A percentile compares a stretch with the other conserved stretches of the same genome.
Conservation (phyloP, 768 basidiomycete genomes). For the Tubosaeta sp. region DNA sequence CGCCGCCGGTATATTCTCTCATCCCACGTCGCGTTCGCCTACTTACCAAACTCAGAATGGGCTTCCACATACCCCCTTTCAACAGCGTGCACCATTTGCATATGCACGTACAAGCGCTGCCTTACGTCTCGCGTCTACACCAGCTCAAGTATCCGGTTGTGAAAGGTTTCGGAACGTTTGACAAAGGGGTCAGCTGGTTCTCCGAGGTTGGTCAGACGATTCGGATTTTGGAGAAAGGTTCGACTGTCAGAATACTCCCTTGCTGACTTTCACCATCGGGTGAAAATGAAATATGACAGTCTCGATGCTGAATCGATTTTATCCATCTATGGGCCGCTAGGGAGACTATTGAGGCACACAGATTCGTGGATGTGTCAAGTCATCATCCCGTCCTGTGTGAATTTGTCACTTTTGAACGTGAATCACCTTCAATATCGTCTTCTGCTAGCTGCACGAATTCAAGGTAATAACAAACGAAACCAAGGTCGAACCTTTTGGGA, state of each 20-base stretch:
- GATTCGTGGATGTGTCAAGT: too few relatives aligned
- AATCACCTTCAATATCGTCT: too few relatives aligned
- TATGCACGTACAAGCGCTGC: constrained; percentile 67
- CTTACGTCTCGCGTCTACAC: constrained; percentile 44
- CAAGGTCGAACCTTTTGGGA: too few relatives aligned
- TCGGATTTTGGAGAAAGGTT: constrained; percentile 52
- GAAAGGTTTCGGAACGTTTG: constrained; percentile 34
- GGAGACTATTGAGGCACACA: too few relatives aligned
- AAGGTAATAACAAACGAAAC: too few relatives aligned
- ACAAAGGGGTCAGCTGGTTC: constrained; percentile 76
- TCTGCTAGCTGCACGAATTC: too few relatives aligned
- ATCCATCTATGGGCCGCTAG: too few relatives aligned
- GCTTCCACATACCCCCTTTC: constrained; percentile 81
- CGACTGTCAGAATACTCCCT: constrained; percentile 47
- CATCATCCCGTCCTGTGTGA: too few relatives aligned
- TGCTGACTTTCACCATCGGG: constrained; percentile 26
- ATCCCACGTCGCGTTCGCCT: neutral
- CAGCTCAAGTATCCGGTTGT: constrained; percentile 48
- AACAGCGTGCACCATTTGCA: constrained; percentile 71
- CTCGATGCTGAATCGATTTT: too few relatives aligned
- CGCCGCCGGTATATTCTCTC: constrained; percentile 42
- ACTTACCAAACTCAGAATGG: constrained; percentile 46
- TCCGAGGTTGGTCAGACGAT: constrained; percentile 57
- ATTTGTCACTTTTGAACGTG: too few relatives aligned
- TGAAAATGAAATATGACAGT: neutral